phyloP scores from a whole-genome alignment of 2,329 filamentous ascomycete species.

The Madurella mycetomatis region DNA sequence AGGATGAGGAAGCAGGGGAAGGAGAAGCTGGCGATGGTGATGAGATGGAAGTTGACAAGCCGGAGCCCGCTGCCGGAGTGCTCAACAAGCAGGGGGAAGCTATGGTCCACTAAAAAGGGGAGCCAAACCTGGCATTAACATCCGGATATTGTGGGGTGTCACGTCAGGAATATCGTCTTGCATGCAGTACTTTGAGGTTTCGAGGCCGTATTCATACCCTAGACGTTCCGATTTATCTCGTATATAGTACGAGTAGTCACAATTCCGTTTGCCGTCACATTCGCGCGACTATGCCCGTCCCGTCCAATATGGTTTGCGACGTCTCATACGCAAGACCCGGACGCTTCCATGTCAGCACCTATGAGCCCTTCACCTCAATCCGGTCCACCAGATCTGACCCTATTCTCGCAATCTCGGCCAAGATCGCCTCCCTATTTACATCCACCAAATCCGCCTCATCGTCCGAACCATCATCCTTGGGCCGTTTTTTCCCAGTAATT shows the following conservation, averaged over 20 bases:
- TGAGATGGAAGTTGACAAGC: constrained; percentile 36
- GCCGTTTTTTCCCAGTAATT: constrained; percentile 25
- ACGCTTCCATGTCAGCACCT: neutral
- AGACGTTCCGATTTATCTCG: constrained; percentile 11
- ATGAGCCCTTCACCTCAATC: constrained; percentile 49
- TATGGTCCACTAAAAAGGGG: constrained; percentile 15
- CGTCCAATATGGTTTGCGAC: too few relatives aligned
- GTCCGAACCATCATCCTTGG: constrained; percentile 29
- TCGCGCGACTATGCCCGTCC: neutral
- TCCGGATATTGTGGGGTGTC: neutral
- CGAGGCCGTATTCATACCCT: constrained; percentile 21
- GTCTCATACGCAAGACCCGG: too few relatives aligned
- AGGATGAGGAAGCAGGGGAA: constrained; percentile 32
- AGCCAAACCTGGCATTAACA: neutral
- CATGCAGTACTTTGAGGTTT: constrained; percentile 7
- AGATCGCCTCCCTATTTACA: constrained; percentile 62
- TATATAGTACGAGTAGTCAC: neutral
- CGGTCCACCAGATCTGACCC: constrained; percentile 63
- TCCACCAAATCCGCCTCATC: constrained; percentile 48
- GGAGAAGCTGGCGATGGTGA: constrained; percentile 29
- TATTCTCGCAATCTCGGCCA: constrained; percentile 68
- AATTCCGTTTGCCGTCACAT: neutral
- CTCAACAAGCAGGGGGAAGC: constrained; percentile 13
- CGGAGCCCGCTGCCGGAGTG: constrained; percentile 18
- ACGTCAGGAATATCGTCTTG: constrained; percentile 9